These are phyloP conservation scores for Cryphonectria japonica DNA, from an alignment of 2,329 filamentous ascomycete species.

Conservation along the genomic window DNA sequence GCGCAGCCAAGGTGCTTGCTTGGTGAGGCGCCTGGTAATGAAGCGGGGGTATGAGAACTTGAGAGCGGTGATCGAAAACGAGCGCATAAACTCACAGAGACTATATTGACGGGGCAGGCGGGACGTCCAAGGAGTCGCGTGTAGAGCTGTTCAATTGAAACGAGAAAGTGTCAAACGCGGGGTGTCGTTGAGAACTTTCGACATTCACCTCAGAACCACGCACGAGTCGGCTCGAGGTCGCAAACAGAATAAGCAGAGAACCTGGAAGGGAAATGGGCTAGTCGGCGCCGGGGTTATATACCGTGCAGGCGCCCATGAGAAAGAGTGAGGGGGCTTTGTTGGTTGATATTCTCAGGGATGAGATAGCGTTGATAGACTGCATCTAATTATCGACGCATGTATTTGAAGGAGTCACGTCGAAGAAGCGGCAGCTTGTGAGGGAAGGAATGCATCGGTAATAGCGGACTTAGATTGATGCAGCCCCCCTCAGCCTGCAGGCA, in stretches of 20 bases:
- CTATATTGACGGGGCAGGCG: background rate
- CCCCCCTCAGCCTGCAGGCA: background rate
- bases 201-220: background rate
- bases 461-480: constrained; percentile 15
- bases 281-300: constrained; percentile 1
- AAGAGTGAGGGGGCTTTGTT: background rate
- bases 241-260: constrained; percentile 6
- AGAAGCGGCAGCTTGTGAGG: background rate
- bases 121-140: background rate
- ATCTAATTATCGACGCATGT: background rate
- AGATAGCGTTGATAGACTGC: background rate
- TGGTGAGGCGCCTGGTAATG: background rate
- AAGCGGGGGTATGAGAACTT: background rate
- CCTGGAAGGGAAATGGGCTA: background rate
- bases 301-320: background rate
- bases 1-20: background rate
- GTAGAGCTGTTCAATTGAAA: background rate
- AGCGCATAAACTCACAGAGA: background rate
- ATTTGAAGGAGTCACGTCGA: background rate
- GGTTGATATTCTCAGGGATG: background rate
- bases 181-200: background rate
- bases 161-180: background rate
- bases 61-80: background rate
- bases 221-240: background rate
- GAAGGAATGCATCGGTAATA: constrained; percentile 12